A percentile compares a stretch with the other conserved stretches of the same genome.
Conservation (phyloP, 805 yeast species). For the Martiniozyma abietophila region DNA sequence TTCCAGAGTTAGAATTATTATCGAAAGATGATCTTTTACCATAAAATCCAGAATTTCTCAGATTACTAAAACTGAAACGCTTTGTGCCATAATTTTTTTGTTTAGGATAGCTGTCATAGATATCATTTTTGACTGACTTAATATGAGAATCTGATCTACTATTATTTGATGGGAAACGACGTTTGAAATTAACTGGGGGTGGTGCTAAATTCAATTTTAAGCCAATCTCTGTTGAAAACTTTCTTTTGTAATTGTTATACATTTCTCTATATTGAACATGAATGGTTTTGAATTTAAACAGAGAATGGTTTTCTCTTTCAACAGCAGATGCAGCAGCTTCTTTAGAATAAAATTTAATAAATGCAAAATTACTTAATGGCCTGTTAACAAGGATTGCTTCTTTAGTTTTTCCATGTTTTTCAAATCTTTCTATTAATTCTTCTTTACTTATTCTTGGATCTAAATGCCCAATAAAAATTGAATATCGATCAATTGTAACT, state of each 20-base stretch:
- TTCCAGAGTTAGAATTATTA: too few relatives aligned
- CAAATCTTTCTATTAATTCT: constrained; percentile 49
- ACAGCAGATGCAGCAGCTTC: constrained; percentile 80
- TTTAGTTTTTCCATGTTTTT: constrained; percentile 55
- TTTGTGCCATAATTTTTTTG: not conserved
- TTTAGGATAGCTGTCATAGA: constrained; percentile 1
- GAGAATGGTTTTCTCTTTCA: constrained; percentile 75
- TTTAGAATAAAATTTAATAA: constrained; percentile 55
- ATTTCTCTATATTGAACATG: constrained; percentile 78
- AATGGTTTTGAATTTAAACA: constrained; percentile 63
- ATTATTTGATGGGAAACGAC: constrained; percentile 23
- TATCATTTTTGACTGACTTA: constrained; percentile 8
- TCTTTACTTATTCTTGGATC: constrained; percentile 44
- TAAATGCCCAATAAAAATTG: constrained; percentile 76
- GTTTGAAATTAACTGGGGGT: constrained; percentile 63
- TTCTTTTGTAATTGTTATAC: constrained; percentile 29
- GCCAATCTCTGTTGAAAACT: constrained; percentile 19
- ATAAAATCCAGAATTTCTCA: constrained; percentile 10
- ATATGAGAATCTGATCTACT: constrained; percentile 1
- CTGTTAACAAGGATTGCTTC: constrained; percentile 47
- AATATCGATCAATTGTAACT: constrained; percentile 52
- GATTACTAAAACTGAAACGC: constrained; percentile 2
- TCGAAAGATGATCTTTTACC: not conserved
- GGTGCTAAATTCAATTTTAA: constrained; percentile 49
- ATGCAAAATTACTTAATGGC: constrained; percentile 55